Conservation (phyloP, 1,284 basidiomycete species). For the Austroboletus niveus region DNA sequence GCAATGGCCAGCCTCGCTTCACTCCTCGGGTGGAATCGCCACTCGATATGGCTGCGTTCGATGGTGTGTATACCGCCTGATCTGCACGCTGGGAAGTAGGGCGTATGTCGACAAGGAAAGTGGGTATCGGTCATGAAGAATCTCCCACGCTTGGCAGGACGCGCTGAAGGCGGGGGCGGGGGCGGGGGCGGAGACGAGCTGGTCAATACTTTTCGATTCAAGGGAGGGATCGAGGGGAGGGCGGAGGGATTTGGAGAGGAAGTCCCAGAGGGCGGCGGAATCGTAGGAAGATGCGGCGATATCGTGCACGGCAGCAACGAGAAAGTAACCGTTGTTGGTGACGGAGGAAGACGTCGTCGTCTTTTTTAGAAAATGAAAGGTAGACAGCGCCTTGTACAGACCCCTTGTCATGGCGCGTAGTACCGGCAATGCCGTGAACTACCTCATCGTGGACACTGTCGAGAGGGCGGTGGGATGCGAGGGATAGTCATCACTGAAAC, state of each 20-base stretch:
- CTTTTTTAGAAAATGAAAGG: constrained; percentile 51
- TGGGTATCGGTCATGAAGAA: constrained; percentile 59
- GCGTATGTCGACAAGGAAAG: constrained; percentile 74
- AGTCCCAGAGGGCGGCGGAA: constrained; percentile 61
- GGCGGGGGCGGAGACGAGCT: constrained; percentile 53
- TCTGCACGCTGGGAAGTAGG: constrained; percentile 51
- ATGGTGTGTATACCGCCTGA: constrained; percentile 60
- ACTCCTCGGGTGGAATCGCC: constrained; percentile 68
- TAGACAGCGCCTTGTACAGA: constrained; percentile 51
- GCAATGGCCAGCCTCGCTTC: constrained; percentile 56
- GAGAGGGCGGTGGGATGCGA: constrained; percentile 41
- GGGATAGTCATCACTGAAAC: too few relatives aligned
- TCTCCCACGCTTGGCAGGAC: constrained; percentile 59
- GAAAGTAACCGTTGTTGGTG: constrained; percentile 36
- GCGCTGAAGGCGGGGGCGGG: constrained; percentile 61
- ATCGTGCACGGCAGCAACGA: constrained; percentile 50
- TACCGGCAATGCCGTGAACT: constrained; percentile 55
- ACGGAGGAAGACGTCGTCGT: constrained; percentile 39
- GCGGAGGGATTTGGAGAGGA: constrained; percentile 57
- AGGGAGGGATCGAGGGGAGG: constrained; percentile 64
- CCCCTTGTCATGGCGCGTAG: constrained; percentile 52
- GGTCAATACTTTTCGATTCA: constrained; percentile 54
- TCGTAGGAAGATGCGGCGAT: constrained; percentile 55
- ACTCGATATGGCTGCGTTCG: constrained; percentile 72
- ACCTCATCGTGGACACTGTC: constrained; percentile 62